Evolutionary conservation across 805 yeast species (phyloP).

Genomic region (Ogataea paradorogensis): DNA sequence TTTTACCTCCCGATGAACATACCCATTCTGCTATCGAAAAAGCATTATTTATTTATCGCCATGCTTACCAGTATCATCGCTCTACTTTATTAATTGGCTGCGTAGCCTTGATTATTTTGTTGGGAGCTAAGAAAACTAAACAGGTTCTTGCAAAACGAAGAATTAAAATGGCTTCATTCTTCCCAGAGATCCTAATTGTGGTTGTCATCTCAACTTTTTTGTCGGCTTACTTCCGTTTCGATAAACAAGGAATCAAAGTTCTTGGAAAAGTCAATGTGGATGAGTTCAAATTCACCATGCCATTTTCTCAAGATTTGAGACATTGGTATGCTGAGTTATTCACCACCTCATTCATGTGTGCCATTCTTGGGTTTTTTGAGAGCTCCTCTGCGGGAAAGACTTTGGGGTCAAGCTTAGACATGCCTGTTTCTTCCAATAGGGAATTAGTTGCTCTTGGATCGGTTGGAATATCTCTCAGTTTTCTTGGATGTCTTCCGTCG

Average conservation of each 20-base stretch:
- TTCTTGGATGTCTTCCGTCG: slow-evolving; percentile 72
- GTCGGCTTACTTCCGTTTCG: slow-evolving; percentile 47
- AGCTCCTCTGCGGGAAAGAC: slow-evolving; percentile 91
- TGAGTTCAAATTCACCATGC: slow-evolving; percentile 51
- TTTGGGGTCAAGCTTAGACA: slow-evolving; percentile 67
- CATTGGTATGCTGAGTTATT: slow-evolving; percentile 53
- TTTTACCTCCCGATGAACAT: slow-evolving; percentile 44
- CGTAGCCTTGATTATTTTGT: slow-evolving; percentile 44
- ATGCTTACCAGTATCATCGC: slow-evolving; percentile 47
- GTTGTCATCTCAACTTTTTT: slow-evolving; percentile 59
- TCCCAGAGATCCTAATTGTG: slow-evolving; percentile 85
- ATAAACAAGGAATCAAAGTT: slow-evolving; percentile 54
- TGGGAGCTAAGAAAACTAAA: slow-evolving; percentile 42
- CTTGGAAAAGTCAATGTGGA: slow-evolving; percentile 65
- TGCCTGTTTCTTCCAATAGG: slow-evolving; percentile 78
- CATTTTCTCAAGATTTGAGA: slow-evolving; percentile 48
- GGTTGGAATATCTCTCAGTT: slow-evolving; percentile 61
- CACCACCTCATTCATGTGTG: slow-evolving; percentile 71
- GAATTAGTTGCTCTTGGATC: slow-evolving; percentile 88
- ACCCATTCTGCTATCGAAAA: slow-evolving; percentile 74
- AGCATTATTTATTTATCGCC: slow-evolving; percentile 49
- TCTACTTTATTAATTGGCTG: slow-evolving; percentile 64
- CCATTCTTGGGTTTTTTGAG: slow-evolving; percentile 88
- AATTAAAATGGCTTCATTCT: slow-evolving; percentile 49
- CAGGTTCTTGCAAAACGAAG: slow-evolving; percentile 32